A percentile compares a stretch with the other conserved stretches of the same genome.
phyloP scores from a whole-genome alignment of 2,329 filamentous ascomycete species.

The Neofusicoccum laricinum region DNA sequence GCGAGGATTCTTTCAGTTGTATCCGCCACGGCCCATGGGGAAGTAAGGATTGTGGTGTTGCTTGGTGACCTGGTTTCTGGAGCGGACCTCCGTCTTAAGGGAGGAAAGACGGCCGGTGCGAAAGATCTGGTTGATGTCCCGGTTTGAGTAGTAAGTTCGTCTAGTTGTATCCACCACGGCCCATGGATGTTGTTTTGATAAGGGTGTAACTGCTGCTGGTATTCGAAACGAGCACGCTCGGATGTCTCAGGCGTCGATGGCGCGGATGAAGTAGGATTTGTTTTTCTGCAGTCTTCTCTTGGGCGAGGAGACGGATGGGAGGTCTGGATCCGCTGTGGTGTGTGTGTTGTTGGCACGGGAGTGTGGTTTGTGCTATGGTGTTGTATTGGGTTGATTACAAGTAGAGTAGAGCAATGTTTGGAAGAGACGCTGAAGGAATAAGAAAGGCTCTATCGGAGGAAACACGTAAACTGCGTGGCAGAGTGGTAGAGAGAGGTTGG shows the following conservation, averaged over 20 bases:
- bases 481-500: conserved; percentile 5
- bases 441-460: not conserved
- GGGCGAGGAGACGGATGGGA: not conserved
- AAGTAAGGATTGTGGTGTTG: conserved; percentile 13
- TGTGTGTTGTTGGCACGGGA: not conserved
- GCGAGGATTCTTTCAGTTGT: conserved; percentile 24
- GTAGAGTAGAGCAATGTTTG: not conserved
- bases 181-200: conserved; percentile 16
- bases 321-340: no score
- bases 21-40: conserved; percentile 33
- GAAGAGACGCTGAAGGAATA: not conserved
- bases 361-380: not conserved
- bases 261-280: not conserved
- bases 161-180: conserved; percentile 35
- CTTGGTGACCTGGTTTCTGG: not conserved
- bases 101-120: not conserved
- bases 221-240: conserved; percentile 3
- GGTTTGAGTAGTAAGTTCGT: not conserved
- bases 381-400: not conserved
- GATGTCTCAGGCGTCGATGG: not conserved
- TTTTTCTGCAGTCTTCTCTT: not conserved
- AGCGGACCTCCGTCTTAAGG: no score
- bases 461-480: not conserved
- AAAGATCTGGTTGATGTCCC: not conserved
- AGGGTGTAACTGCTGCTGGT: no score